These are phyloP conservation scores for Clonostachys rhizophaga DNA, from an alignment of 2,329 filamentous ascomycete genomes.

Conservation along the genomic window DNA sequence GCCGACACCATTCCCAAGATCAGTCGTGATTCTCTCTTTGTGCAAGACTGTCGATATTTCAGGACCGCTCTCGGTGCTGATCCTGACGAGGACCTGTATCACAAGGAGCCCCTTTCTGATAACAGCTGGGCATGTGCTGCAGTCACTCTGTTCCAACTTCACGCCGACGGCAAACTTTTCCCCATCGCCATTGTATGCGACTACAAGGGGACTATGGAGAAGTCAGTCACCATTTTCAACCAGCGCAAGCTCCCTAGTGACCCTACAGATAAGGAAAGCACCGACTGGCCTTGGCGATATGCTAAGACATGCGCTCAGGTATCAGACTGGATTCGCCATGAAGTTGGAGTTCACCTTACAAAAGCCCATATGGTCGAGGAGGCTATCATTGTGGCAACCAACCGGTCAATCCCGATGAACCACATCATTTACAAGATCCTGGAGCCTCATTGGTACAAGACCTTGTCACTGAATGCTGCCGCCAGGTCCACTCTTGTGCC, in stretches of 20 bases:
- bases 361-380: constrained; percentile 42
- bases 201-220: constrained; percentile 32
- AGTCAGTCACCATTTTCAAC: constrained; percentile 46
- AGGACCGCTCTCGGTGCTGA: constrained; percentile 24
- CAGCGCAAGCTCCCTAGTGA: constrained; percentile 25
- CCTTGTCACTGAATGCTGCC: constrained; percentile 40
- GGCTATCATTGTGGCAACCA: constrained; percentile 37
- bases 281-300: constrained; percentile 47
- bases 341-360: constrained; percentile 38
- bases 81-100: constrained; percentile 14
- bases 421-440: constrained; percentile 37
- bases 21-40: constrained; percentile 23
- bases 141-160: constrained; percentile 36
- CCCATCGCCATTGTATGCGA: constrained; percentile 43
- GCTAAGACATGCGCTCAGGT: constrained; percentile 43
- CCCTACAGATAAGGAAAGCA: constrained; percentile 17
- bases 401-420: constrained; percentile 31
- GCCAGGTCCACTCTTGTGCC: constrained; percentile 38
- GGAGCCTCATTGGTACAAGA: constrained; percentile 43
- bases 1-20: constrained; percentile 16
- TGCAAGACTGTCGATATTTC: constrained; percentile 39
- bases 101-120: constrained; percentile 17
- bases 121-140: constrained; percentile 29
- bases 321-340: constrained; percentile 42
- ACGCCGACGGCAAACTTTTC: constrained; percentile 36